Evolutionary conservation across 2,329 filamentous ascomycete genomes (phyloP), one percentile per base, ranked within the genome.

Genomic region (Penicillium sp.): DNA sequence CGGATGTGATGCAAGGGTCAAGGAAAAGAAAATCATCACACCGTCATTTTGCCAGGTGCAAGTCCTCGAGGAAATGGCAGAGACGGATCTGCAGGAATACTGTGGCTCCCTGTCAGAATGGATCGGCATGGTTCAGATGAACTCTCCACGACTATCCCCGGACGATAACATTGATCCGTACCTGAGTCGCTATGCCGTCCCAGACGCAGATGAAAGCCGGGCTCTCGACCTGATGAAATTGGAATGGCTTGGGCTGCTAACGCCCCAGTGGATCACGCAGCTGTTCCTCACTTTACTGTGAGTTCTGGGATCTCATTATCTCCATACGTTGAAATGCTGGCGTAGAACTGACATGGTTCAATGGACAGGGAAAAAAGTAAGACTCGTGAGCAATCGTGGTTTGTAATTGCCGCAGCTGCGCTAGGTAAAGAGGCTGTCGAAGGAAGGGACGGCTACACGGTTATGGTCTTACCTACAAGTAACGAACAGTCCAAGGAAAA

Each of bases 51-150:
- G 10, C 19, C 4, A 31, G n/a, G 36, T 22, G n/a, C 57, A 69
- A 39, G 25, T 58, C 52, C 12, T 54, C 46, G 53, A 66, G 16
- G 54, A 62, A 10, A 57, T 59, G 41, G 61, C 70, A 13, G 63
- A 70, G 30, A 74, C 75, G 70, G 43, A 71, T 74, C 35, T 88
- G 30, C 82, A 87, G 50, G 82, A 89, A 18, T 78, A 77, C 52
- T 79, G 76, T 9, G 59, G 81, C 5, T 73, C 78, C n/a, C 56
- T 82, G 18, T 75, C 77, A 34, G 80, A 86, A 68, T 88, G 83
- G 82, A 69, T 87, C 16, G 81, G 75, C 6, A 73, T 82, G 39
- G 70, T 86, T 5, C 72, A 76, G 13, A 63, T 77, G 12, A 56
- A 59, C 10, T 75, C 74, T 12, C 68, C 70, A 12, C 65, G 71